A percentile compares a stretch with the other conserved stretches of the same genome.
phyloP scores from a whole-genome alignment of 441 rosid species.

The Croton setiger region DNA sequence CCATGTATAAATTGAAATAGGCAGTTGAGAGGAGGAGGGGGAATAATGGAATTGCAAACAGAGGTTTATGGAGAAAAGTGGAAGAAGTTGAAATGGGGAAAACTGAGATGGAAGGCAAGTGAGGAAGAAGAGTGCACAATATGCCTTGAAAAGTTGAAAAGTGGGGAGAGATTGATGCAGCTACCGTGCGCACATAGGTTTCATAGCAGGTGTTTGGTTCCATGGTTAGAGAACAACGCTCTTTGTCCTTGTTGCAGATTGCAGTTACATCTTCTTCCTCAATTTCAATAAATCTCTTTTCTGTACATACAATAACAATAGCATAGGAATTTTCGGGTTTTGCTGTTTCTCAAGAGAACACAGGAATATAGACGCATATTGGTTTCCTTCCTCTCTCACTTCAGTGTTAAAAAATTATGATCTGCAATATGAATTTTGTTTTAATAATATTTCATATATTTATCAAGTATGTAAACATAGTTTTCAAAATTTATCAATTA shows the following conservation, averaged over 20 bases:
- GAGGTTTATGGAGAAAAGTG: slow-evolving; percentile 43
- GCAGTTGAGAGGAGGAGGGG: slow-evolving; percentile 13
- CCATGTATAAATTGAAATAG: slow-evolving; percentile 7
- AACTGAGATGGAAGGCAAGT: slow-evolving; percentile 46
- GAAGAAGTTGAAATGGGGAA: slow-evolving; percentile 46
- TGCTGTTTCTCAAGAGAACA: background rate
- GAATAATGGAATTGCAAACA: slow-evolving; percentile 30
- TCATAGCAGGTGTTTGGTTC: slow-evolving; percentile 59
- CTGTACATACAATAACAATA: slow-evolving; percentile 2
- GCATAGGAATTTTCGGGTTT: background rate
- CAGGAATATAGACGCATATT: too few relatives aligned
- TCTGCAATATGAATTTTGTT: too few relatives aligned
- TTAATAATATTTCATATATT: too few relatives aligned
- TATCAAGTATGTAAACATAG: too few relatives aligned
- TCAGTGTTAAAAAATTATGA: too few relatives aligned
- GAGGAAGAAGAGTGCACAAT: slow-evolving; percentile 68
- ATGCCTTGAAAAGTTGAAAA: slow-evolving; percentile 59
- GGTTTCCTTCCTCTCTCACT: too few relatives aligned
- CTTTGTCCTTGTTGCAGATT: slow-evolving; percentile 79
- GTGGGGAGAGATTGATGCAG: slow-evolving; percentile 51
- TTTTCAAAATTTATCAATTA: too few relatives aligned
- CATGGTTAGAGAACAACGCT: slow-evolving; percentile 61
- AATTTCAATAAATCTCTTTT: background rate
- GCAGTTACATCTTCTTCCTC: slow-evolving; percentile 29
- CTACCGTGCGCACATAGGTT: slow-evolving; percentile 72